These are phyloP conservation scores for Camelina laxa DNA, from an alignment of 345 rosid genomes.

Conservation along the genomic window DNA sequence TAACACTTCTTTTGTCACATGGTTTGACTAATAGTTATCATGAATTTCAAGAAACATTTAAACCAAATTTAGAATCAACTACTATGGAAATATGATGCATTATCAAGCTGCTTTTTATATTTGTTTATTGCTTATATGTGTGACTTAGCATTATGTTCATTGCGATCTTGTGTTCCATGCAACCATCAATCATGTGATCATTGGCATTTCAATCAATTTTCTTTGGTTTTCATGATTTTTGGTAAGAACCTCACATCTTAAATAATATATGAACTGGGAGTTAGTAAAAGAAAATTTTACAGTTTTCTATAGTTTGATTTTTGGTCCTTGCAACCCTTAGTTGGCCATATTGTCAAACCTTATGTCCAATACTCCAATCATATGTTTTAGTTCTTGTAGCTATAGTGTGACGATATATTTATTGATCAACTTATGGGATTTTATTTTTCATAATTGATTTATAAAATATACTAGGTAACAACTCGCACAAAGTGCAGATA, in stretches of 20 bases:
- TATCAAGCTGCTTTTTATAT: background rate
- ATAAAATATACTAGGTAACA: too few species aligned
- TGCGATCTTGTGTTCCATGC: slow-evolving; percentile 13
- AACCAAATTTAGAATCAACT: background rate
- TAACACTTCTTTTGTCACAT: slow-evolving; percentile 3
- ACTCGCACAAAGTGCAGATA: too few species aligned
- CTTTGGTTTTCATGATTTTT: background rate
- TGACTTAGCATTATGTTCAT: background rate
- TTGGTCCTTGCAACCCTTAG: slow-evolving; percentile 5
- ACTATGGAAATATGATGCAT: background rate
- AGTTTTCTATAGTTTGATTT: background rate
- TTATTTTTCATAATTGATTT: too few species aligned
- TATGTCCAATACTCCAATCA: background rate
- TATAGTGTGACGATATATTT: background rate
- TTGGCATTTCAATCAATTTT: background rate
- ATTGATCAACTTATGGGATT: background rate
- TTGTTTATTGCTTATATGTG: background rate
- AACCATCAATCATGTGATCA: slow-evolving; percentile 6
- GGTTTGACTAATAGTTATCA: slow-evolving; percentile 6
- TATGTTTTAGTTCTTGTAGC: background rate
- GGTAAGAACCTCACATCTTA: background rate
- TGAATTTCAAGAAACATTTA: background rate
- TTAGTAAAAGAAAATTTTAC: too few species aligned
- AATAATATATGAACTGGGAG: background rate
- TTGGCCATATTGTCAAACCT: background rate